Evolutionary conservation across 805 yeast genomes (phyloP), one percentile per base, ranked within the genome.

Genomic region (Barnettozyma californica): DNA sequence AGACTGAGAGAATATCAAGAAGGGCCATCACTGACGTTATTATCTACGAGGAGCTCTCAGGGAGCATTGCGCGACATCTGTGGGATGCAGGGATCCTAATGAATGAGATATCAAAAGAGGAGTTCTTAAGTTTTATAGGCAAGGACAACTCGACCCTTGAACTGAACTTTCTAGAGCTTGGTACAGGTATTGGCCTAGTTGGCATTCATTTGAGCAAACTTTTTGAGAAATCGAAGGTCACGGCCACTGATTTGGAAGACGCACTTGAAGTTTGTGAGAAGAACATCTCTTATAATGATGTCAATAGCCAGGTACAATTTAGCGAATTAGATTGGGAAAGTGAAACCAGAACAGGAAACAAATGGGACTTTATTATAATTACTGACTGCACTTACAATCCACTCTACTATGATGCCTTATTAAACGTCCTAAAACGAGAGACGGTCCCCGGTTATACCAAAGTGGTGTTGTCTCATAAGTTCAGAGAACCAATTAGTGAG

Each of bases 321-420:
- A 37, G 43, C 9, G 62, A 60, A 34, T 54, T 70, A 8, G 74
- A 71, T 46, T 72, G 76, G 76, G 71, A 63, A 34, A 46, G 50
- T 3, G 50, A 55, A 4, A 49, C 44, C 9, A 47, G 47, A 19
- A 33, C 53, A 3, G 48, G 47, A n/a, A 36, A 65, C 40, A 20
- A 50, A 48, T 47, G 77, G 68, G 60, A 76, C 49, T 38, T 72
- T 18, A 65, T 72, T 9, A 51, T 73, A 2, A 60, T 61, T 2
- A 68, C 75, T 4, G 76, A 72, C 51, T 72, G 76, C 44, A 70
- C 74, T 0, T 72, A 72, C 48, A 72, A 72, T 48, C 68, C 73
- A 1, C 54, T 63, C 23, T 68, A 69, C 53, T 71, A 68, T 48
- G 69, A 66, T 36, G 56, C 64, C 0, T 49, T 72, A 40, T 52